These are phyloP conservation scores for Quercus agrifolia DNA, from an alignment of 306 rosid genomes.

Conservation along the genomic window DNA sequence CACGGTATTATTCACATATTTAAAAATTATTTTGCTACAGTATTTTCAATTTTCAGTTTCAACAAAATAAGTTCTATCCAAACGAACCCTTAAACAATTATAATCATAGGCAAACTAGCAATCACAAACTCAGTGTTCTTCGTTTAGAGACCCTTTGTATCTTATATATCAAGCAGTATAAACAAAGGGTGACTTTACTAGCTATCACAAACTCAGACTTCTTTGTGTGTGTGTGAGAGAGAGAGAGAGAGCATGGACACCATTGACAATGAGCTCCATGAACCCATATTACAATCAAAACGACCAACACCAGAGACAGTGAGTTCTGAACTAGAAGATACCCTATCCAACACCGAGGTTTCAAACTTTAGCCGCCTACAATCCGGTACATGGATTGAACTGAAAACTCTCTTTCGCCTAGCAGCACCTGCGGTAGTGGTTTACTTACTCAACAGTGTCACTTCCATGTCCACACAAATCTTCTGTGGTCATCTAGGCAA, in stretches of 20 bases:
- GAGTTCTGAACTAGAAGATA: conserved; percentile 31
- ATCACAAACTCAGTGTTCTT: too few species aligned
- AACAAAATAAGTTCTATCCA: too few species aligned
- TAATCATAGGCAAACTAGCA: too few species aligned
- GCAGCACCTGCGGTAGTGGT: conserved; percentile 55
- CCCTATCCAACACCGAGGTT: conserved; percentile 27
- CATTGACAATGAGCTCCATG: background rate
- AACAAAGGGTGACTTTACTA: too few species aligned
- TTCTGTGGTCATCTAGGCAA: conserved; percentile 60
- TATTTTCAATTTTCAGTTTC: too few species aligned
- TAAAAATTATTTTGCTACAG: too few species aligned
- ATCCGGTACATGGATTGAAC: conserved; percentile 33
- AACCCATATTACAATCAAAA: conserved; percentile 8
- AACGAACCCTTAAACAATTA: too few species aligned
- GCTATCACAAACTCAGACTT: too few species aligned
- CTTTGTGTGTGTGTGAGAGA: background rate
- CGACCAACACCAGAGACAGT: background rate
- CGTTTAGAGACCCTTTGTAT: too few species aligned
- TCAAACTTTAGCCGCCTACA: conserved; percentile 17
- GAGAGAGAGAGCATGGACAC: conserved; percentile 13
- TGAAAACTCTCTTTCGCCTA: conserved; percentile 27
- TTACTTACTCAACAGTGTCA: conserved; percentile 46
- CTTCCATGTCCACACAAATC: conserved; percentile 53
- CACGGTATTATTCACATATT: too few species aligned
- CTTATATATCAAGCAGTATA: too few species aligned